phyloP scores from a whole-genome alignment of 106 monocot species.

The Agapanthus africanus region DNA sequence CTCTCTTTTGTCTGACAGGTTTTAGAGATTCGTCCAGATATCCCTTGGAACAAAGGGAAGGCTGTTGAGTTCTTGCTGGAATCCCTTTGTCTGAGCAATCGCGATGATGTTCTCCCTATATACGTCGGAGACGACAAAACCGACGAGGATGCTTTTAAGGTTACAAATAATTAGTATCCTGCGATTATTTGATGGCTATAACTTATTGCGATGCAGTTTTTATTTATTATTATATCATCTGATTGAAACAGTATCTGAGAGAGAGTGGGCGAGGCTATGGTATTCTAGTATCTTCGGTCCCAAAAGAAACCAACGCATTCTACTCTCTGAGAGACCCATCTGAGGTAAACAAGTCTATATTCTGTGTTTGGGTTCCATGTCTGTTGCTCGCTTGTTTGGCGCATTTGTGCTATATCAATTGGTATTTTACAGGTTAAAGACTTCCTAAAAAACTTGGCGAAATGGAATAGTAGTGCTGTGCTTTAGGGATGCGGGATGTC shows the following conservation, averaged over 20 bases:
- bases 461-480: conserved; percentile 39
- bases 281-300: conserved; percentile 71
- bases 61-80: conserved; percentile 89
- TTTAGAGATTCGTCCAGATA: conserved; percentile 86
- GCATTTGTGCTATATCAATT: neutral
- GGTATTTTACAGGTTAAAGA: conserved; percentile 51
- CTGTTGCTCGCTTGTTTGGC: too few relatives aligned
- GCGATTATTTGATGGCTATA: neutral
- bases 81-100: conserved; percentile 48
- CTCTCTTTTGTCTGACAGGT: conserved; percentile 26
- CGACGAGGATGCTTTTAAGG: conserved; percentile 92
- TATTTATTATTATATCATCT: neutral
- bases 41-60: conserved; percentile 89
- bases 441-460: conserved; percentile 61
- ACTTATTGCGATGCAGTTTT: neutral
- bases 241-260: conserved; percentile 34
- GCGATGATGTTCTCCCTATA: conserved; percentile 60
- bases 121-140: conserved; percentile 81
- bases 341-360: too few relatives aligned
- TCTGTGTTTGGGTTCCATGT: too few relatives aligned
- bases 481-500: neutral
- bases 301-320: conserved; percentile 63
- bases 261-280: conserved; percentile 51
- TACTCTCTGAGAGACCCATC: conserved; percentile 74
- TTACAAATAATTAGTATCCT: too few relatives aligned